A percentile compares a stretch with the other conserved stretches of the same genome.
phyloP scores from a whole-genome alignment of 805 yeast genomes.

The Teunomyces kruisii region DNA sequence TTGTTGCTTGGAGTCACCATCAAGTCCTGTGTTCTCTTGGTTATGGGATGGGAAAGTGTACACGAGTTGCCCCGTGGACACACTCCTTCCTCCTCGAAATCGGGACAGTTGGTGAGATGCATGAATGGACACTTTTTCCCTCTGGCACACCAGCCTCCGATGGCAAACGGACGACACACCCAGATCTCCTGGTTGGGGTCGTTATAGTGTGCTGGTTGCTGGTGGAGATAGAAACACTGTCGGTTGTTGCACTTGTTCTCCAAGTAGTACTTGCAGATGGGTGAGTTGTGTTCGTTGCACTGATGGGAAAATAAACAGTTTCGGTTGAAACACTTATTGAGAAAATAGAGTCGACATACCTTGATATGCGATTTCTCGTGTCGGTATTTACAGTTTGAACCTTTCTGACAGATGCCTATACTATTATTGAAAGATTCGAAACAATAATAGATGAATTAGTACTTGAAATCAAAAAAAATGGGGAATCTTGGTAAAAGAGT shows the following conservation, averaged over 20 bases:
- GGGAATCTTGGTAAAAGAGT: background rate
- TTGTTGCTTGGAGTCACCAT: conserved; percentile 19
- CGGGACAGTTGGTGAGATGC: conserved; percentile 71
- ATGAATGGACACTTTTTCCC: conserved; percentile 58
- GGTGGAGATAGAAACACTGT: conserved; percentile 52
- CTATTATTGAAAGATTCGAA: conserved; percentile 20
- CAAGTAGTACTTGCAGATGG: conserved; percentile 30
- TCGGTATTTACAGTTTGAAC: conserved; percentile 48
- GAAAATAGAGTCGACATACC: conserved; percentile 52
- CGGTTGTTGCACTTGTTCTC: conserved; percentile 36
- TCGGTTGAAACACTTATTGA: conserved; percentile 46
- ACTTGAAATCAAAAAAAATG: conserved; percentile 1
- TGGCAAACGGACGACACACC: conserved; percentile 66
- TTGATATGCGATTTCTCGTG: conserved; percentile 55
- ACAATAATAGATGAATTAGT: conserved; percentile 15
- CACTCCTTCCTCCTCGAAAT: conserved; percentile 56
- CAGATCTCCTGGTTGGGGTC: conserved; percentile 38
- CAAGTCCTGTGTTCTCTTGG: conserved; percentile 25
- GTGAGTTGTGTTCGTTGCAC: conserved; percentile 58
- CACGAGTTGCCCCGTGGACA: conserved; percentile 59
- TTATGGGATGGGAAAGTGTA: conserved; percentile 47
- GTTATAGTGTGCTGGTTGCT: conserved; percentile 48
- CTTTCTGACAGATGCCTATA: conserved; percentile 54
- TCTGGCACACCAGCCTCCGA: conserved; percentile 65
- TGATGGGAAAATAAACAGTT: conserved; percentile 59